These are phyloP conservation scores for Debaryomycetaceae sp. DNA, from an alignment of 1,139 yeast species.

Conservation along the genomic window DNA sequence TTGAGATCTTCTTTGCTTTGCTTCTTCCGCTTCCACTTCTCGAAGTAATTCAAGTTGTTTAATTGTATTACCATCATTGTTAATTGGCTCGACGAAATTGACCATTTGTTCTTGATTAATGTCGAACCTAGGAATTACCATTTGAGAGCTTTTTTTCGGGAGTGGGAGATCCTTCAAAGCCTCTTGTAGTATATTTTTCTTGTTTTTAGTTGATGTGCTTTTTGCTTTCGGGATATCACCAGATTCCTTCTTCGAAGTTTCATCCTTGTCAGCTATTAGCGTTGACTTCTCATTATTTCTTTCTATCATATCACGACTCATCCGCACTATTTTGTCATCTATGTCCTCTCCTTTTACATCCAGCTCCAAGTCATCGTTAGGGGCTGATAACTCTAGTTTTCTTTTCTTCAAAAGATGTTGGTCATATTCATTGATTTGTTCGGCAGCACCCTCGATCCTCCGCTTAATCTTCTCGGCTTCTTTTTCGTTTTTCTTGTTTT, in stretches of 20 bases:
- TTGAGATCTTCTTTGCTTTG: constrained; percentile 41
- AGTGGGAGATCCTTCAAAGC: constrained; percentile 23
- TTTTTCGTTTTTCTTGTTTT: constrained; percentile 17
- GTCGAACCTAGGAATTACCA: constrained; percentile 25
- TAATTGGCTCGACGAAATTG: neutral
- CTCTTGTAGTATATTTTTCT: constrained; percentile 13
- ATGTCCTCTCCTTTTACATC: constrained; percentile 10
- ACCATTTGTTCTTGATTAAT: constrained; percentile 17
- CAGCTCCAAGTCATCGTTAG: constrained; percentile 14
- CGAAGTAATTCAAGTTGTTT: constrained; percentile 17
- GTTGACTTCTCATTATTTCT: constrained; percentile 15
- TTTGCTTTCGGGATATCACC: constrained; percentile 18
- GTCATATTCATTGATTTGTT: constrained; percentile 25
- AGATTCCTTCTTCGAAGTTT: constrained; percentile 20
- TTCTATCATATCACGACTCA: constrained; percentile 20
- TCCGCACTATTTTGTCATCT: constrained; percentile 27
- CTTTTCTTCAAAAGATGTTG: constrained; percentile 47
- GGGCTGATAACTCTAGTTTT: constrained; percentile 53
- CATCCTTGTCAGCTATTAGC: constrained; percentile 9
- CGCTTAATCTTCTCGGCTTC: constrained; percentile 16
- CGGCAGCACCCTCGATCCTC: constrained; percentile 33
- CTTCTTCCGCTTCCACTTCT: constrained; percentile 25
- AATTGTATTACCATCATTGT: neutral
- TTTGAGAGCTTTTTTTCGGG: constrained; percentile 22
- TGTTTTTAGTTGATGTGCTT: constrained; percentile 11